Percentiles rank a stretch among this genome's conserved stretches.
Evolutionary conservation across 352 stramenopile species (phyloP).

Genomic region (Phytophthora brassicae): DNA sequence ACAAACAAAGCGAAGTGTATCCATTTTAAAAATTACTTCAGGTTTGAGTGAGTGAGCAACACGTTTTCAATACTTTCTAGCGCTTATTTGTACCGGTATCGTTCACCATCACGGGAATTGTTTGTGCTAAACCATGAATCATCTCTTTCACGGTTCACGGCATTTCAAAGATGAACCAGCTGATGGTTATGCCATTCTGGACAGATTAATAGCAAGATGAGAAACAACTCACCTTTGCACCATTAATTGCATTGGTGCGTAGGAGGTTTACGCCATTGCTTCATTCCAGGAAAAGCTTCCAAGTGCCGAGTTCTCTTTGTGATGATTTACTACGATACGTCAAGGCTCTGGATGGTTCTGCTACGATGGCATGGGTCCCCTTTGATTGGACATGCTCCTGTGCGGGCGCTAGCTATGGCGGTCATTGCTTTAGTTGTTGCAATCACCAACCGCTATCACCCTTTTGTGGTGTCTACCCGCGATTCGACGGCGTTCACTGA

Average conservation of each 20-base stretch:
- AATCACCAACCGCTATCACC: slow-evolving; percentile 46
- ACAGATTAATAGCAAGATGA: no score
- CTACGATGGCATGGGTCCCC: slow-evolving; percentile 68
- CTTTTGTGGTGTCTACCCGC: slow-evolving; percentile 60
- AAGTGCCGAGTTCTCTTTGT: neutral
- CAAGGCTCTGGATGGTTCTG: slow-evolving; percentile 50
- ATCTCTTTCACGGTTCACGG: slow-evolving; percentile 10
- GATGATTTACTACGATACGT: slow-evolving; percentile 81
- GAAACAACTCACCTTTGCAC: no score
- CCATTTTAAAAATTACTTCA: no score
- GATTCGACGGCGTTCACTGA: slow-evolving; percentile 72
- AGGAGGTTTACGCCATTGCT: slow-evolving; percentile 7
- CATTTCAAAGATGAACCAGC: neutral
- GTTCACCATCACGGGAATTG: slow-evolving; percentile 7
- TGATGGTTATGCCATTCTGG: no score
- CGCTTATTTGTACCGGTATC: neutral
- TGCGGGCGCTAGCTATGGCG: slow-evolving; percentile 64
- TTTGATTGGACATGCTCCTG: slow-evolving; percentile 58
- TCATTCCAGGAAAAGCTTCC: slow-evolving; percentile 16
- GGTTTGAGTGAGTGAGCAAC: no score
- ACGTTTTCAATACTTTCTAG: no score
- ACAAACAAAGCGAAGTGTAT: no score
- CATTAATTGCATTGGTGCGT: slow-evolving; percentile 3
- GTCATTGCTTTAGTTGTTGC: slow-evolving; percentile 50
- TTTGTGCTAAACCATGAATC: slow-evolving; percentile 3